Base-by-base conservation (phyloP, 2,329 filamentous ascomycete species). In the Fusarium sulawesiense region DNA sequence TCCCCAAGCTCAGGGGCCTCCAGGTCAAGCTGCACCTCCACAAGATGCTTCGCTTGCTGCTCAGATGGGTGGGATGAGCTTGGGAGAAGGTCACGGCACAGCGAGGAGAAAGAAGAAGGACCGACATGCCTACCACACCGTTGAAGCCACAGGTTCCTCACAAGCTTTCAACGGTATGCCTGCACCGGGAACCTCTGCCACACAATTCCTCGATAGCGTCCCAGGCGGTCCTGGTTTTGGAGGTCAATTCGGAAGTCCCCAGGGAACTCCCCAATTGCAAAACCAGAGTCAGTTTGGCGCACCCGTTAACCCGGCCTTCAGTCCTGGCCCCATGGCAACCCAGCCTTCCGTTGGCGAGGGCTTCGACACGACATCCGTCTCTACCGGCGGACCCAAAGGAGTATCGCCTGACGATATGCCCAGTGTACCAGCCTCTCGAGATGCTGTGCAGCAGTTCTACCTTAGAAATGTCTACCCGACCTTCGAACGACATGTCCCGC, bases 391-490 rank as follows among this genome's bases (percentile, higher is more conserved):
- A 13, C 71, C 76, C 54, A 89, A 90, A 76, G 64, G 64, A 48
- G 92, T 98, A 56, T 93, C 97, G 66, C 90, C 94, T 20, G 94
- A 98, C 77, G 93, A 97, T 75, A 93, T 98, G 75, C 96, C 96
- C 44, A 98, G 94, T 77, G 88, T 99, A 53, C 94, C 96, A 14
- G 82, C 91, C 73, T 93, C 94, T 73, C 89, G 96, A 82, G 96
- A 99, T 79, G 81, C 88, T 10, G 87, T 93, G 10, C 93, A 96
- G 71, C 90, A 92, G 70, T 92, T 94, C 82, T 99, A 95, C 78
- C 87, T 97, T 73, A 89, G 87, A 73, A 92, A 97, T 79, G 86
- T 97, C 54, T 98, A 98, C 79, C 94, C 95, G 20, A 99, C 96
- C 6, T 97, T 98, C 83, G 95, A 98, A 81, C 92, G 92, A 63